These are phyloP conservation scores for Lachancea cidri DNA, from an alignment of 805 yeast genomes.

Conservation along the genomic window DNA sequence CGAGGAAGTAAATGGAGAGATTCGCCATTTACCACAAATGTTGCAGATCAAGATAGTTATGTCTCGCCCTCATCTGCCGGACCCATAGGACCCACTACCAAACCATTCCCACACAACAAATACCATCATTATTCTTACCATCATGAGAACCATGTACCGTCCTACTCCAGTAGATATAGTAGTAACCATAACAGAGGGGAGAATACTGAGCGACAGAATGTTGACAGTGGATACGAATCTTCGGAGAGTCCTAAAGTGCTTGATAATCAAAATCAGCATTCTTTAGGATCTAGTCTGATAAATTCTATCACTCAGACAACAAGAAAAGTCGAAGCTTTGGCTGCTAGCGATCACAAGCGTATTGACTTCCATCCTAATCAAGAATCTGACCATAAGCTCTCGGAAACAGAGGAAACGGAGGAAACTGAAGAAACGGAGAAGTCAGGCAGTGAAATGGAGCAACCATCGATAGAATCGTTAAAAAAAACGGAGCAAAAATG, in stretches of 20 bases:
- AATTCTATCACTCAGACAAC: constrained; percentile 27
- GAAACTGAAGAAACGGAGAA: not conserved
- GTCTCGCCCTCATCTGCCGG: not conserved
- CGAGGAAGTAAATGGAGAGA: constrained; percentile 9
- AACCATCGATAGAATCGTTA: not conserved
- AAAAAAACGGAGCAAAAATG: not conserved
- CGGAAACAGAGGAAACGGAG: constrained; percentile 1
- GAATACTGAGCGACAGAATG: constrained; percentile 1
- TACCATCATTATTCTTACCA: not conserved
- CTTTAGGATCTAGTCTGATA: constrained; percentile 27
- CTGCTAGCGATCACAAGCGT: constrained; percentile 14
- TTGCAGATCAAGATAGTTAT: constrained; percentile 1
- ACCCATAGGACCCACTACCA: not conserved
- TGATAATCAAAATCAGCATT: constrained; percentile 12
- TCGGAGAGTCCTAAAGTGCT: not conserved
- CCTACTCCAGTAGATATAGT: constrained; percentile 5
- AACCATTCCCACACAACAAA: not conserved
- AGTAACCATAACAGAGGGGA: not conserved
- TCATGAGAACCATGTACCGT: not conserved
- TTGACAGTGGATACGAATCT: not conserved
- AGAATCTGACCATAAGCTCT: not conserved
- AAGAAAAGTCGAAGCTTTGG: constrained; percentile 17
- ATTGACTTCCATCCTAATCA: constrained; percentile 6
- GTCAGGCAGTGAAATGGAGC: not conserved
- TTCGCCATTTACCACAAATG: not conserved